Evolutionary conservation across 2,329 filamentous ascomycete genomes (phyloP).

Genomic region (Penicillium hordei): DNA sequence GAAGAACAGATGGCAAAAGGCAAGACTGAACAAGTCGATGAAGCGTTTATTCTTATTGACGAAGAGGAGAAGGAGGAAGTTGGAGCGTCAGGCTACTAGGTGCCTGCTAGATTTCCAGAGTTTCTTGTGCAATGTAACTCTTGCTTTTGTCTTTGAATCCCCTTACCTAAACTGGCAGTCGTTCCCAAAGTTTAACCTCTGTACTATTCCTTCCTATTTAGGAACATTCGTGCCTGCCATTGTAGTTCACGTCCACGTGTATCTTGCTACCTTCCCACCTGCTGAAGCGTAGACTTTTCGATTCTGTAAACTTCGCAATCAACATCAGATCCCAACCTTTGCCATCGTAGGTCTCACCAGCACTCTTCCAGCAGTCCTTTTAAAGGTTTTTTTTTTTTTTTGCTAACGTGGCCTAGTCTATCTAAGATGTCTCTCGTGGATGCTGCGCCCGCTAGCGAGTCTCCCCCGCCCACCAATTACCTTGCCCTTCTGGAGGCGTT

Average conservation of each 20-base stretch:
- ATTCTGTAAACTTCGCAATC: background rate
- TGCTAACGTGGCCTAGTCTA: too few relatives aligned
- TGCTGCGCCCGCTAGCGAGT: too few relatives aligned
- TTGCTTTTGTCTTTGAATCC: background rate
- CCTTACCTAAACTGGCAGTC: background rate
- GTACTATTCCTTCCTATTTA: background rate
- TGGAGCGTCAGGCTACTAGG: background rate
- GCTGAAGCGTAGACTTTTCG: too few relatives aligned
- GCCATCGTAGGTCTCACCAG: too few relatives aligned
- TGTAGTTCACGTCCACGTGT: background rate
- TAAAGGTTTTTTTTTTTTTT: too few relatives aligned
- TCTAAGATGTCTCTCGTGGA: too few relatives aligned
- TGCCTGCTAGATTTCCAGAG: background rate
- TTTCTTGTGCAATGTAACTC: background rate
- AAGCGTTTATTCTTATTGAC: background rate
- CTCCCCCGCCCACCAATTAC: too few relatives aligned
- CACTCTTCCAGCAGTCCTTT: too few relatives aligned
- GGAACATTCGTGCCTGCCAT: background rate
- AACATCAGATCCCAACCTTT: too few relatives aligned
- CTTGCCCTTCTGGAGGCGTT: too few relatives aligned
- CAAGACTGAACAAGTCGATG: background rate
- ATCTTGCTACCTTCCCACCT: background rate
- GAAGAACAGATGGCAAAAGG: background rate
- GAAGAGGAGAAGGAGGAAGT: background rate
- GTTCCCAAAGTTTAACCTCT: too few relatives aligned